These are phyloP conservation scores for Solanum tarapatanum DNA, from an alignment of 257 asterid species.

Conservation along the genomic window DNA sequence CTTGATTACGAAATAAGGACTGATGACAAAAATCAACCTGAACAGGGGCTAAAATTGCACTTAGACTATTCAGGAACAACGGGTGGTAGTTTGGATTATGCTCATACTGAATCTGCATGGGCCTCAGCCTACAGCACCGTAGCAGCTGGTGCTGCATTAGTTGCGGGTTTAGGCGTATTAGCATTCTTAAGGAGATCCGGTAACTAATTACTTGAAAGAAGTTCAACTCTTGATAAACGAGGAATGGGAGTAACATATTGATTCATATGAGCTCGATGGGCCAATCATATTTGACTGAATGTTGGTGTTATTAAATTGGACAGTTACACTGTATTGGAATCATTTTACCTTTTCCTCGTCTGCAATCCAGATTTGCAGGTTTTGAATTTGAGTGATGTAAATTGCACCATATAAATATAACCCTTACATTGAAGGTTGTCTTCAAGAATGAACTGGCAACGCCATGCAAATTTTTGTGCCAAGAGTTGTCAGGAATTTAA, in stretches of 20 bases:
- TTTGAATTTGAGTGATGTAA: neutral
- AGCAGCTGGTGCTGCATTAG: slow-evolving; percentile 85
- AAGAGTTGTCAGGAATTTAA: neutral
- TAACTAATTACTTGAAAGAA: slow-evolving; percentile 15
- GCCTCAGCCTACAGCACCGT: slow-evolving; percentile 65
- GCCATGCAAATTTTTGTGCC: neutral
- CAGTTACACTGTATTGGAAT: neutral
- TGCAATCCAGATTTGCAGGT: neutral
- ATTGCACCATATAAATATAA: neutral
- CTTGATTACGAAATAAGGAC: neutral
- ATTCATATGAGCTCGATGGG: neutral
- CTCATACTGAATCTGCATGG: slow-evolving; percentile 45
- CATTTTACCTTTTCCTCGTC: neutral
- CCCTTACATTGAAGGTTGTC: neutral
- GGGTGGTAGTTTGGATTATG: slow-evolving; percentile 28
- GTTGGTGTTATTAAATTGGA: neutral
- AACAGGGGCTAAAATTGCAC: slow-evolving; percentile 76
- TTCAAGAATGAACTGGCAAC: neutral
- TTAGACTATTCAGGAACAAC: slow-evolving; percentile 51
- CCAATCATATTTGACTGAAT: neutral
- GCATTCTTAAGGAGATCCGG: slow-evolving; percentile 55
- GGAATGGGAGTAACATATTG: neutral
- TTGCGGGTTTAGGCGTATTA: slow-evolving; percentile 67
- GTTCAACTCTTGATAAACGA: neutral
- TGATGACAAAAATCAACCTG: neutral